Conservation (phyloP, 2,329 filamentous ascomycete genomes). For the Monilinia fructigena region DNA sequence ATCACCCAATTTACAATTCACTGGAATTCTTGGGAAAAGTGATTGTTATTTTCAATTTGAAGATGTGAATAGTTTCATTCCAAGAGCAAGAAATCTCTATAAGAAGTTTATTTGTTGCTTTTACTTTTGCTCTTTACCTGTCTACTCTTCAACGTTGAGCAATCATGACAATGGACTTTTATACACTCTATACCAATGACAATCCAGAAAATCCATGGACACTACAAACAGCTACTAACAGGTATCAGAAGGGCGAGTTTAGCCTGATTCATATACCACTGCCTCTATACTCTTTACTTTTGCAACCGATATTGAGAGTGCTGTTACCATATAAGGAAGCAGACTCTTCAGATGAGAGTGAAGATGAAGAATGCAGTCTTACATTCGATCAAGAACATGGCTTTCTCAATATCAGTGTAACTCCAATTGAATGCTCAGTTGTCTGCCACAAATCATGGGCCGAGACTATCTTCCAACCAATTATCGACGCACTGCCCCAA, state of each 20-base stretch:
- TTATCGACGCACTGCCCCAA: constrained; percentile 62
- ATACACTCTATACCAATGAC: constrained; percentile 1
- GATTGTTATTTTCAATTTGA: neutral
- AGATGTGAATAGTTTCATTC: constrained; percentile 4
- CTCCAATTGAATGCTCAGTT: constrained; percentile 87
- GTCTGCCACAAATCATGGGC: constrained; percentile 80
- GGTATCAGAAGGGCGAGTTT: constrained; percentile 73
- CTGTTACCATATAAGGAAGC: constrained; percentile 64
- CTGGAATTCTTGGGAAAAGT: neutral
- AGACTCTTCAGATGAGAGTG: constrained; percentile 37
- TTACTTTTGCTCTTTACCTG: neutral
- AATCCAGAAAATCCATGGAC: neutral
- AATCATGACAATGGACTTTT: neutral
- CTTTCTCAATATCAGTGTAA: constrained; percentile 92
- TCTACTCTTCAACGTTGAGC: neutral
- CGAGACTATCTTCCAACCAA: constrained; percentile 70
- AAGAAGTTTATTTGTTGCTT: neutral
- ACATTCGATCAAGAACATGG: constrained; percentile 60
- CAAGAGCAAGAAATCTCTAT: neutral
- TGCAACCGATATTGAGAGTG: constrained; percentile 84
- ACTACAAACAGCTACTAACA: constrained; percentile 30
- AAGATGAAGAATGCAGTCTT: constrained; percentile 46
- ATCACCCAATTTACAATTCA: constrained; percentile 11
- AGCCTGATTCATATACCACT: constrained; percentile 89
- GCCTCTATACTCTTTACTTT: constrained; percentile 70